Conservation (phyloP, 192 early-diverging fungal species). For the Kickxella alabastrina region DNA sequence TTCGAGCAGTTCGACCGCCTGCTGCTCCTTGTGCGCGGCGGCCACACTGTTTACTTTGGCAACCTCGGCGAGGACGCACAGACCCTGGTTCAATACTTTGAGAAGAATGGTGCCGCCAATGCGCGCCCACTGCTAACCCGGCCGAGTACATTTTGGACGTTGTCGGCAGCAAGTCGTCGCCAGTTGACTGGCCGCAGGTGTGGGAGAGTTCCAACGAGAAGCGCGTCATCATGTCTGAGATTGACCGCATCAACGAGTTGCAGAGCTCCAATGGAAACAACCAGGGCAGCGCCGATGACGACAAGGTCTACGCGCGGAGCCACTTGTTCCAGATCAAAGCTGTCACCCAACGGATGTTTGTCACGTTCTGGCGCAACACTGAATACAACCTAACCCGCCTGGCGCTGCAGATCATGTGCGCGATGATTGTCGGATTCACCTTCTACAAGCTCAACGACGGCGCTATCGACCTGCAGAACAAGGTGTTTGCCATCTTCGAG, state of each 20-base stretch:
- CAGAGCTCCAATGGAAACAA: conserved; percentile 7
- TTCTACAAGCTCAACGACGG: conserved; percentile 60
- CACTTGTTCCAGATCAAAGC: conserved; percentile 50
- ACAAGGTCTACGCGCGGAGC: conserved; percentile 26
- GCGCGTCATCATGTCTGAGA: conserved; percentile 12
- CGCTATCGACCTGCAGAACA: conserved; percentile 57
- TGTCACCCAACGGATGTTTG: conserved; percentile 64
- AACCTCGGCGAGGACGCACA: conserved; percentile 65
- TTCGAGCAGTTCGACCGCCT: conserved; percentile 86
- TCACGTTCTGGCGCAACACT: conserved; percentile 65
- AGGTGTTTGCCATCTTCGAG: conserved; percentile 56
- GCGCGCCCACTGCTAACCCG: conserved; percentile 65
- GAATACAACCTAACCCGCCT: conserved; percentile 68
- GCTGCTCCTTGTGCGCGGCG: conserved; percentile 74
- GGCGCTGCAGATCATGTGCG: conserved; percentile 53
- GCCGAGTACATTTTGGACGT: conserved; percentile 85
- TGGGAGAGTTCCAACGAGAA: conserved; percentile 52
- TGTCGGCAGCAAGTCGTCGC: conserved; percentile 60
- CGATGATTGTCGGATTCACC: conserved; percentile 64
- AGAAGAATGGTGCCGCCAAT: conserved; percentile 66
- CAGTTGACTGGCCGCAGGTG: conserved; percentile 51
- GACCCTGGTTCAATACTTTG: conserved; percentile 70
- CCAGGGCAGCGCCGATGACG: conserved; percentile 15
- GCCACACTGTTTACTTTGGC: conserved; percentile 77
- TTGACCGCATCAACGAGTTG: conserved; percentile 44